These are phyloP conservation scores for Tephrocybe sp. DNA, from an alignment of 768 basidiomycete genomes.

Conservation along the genomic window DNA sequence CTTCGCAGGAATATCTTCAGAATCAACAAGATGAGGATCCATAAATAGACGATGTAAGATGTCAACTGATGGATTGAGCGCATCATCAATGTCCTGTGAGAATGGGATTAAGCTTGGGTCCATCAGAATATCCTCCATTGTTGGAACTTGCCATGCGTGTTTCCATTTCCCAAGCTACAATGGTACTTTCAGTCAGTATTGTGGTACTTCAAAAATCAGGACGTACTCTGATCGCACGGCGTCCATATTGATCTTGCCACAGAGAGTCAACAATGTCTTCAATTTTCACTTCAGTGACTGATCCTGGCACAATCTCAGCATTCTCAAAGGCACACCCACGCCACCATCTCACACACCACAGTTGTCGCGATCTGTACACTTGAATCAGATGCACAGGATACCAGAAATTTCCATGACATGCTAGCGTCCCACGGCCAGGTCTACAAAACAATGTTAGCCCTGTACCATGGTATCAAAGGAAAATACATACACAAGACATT, in stretches of 20 bases:
- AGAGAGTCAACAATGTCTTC: not conserved
- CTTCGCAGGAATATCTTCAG: slow-evolving; percentile 14
- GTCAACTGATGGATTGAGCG: slow-evolving; percentile 9
- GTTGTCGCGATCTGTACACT: not conserved
- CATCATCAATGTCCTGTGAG: slow-evolving; percentile 15
- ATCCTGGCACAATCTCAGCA: not conserved
- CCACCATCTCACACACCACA: not conserved
- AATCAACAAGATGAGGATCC: not conserved
- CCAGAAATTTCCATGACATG: not conserved
- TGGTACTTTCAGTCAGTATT: too few relatives aligned
- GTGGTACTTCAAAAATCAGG: too few relatives aligned
- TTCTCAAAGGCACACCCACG: not conserved
- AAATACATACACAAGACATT: not conserved
- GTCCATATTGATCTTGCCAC: not conserved
- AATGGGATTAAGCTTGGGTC: slow-evolving; percentile 19
- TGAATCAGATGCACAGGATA: not conserved
- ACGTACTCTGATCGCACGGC: not conserved
- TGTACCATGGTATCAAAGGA: not conserved
- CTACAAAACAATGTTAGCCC: not conserved
- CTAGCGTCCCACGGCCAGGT: not conserved
- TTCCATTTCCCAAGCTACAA: slow-evolving; percentile 26
- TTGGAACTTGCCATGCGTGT: slow-evolving; percentile 18
- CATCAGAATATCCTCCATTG: slow-evolving; percentile 20
- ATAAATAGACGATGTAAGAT: not conserved
- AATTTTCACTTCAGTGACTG: not conserved